Percentiles rank a stretch among this genome's conserved stretches.
These are phyloP conservation scores for Leersia perrieri DNA, from an alignment of 176 grass and related monocot species.

Conservation along the genomic window DNA sequence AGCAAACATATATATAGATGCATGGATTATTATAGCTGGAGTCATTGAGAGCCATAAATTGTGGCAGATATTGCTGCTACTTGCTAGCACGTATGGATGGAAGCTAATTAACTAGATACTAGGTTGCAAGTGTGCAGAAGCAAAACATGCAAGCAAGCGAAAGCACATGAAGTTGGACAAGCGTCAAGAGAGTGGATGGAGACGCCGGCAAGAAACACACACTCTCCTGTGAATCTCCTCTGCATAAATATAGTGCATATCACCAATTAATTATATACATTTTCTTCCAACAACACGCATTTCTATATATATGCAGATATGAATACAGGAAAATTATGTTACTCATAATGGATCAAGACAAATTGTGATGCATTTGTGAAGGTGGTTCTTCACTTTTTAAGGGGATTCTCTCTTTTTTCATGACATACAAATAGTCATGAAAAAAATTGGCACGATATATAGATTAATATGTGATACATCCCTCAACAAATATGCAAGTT, in stretches of 20 bases:
- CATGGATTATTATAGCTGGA: not conserved
- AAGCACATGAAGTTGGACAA: constrained; percentile 44
- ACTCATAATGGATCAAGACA: no score
- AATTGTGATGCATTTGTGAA: no score
- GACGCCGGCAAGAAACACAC: constrained; percentile 39
- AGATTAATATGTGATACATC: no score
- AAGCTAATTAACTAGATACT: not conserved
- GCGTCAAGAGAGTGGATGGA: constrained; percentile 49
- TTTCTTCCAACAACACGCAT: not conserved
- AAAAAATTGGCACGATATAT: no score
- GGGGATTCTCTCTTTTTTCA: no score
- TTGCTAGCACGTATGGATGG: not conserved
- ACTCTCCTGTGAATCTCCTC: not conserved
- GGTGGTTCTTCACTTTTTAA: no score
- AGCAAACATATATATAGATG: not conserved
- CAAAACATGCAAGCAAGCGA: constrained; percentile 13
- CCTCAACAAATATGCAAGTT: no score
- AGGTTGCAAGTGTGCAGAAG: constrained; percentile 30
- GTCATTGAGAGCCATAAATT: not conserved
- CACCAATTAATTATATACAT: not conserved
- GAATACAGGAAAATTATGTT: no score
- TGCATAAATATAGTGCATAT: not conserved
- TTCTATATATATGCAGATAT: no score
- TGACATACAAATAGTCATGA: no score
- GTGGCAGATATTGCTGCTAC: not conserved